These are phyloP conservation scores for Chloromonas sp. DNA, from an alignment of 163 green algal genomes.

Conservation along the genomic window DNA sequence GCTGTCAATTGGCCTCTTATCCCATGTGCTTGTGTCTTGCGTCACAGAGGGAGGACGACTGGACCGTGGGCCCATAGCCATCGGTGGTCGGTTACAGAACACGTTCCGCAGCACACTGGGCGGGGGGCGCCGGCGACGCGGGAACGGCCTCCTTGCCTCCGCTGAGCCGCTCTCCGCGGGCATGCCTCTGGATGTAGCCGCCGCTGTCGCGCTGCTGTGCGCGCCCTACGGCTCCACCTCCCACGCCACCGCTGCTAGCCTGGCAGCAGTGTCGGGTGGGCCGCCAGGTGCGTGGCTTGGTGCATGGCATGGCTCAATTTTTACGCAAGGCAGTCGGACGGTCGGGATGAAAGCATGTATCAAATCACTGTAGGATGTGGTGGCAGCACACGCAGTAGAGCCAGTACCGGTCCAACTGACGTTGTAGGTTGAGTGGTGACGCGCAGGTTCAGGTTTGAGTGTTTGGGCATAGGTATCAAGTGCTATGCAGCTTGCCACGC, in stretches of 20 bases:
- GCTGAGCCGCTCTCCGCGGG: no score
- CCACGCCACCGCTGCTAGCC: neutral
- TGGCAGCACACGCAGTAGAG: no score
- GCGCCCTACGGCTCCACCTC: constrained; percentile 1
- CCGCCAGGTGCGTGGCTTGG: neutral
- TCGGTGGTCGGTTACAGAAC: constrained; percentile 27
- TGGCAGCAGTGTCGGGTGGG: neutral
- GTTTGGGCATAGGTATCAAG: no score
- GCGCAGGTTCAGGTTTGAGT: no score
- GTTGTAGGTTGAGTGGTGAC: no score
- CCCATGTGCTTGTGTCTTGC: no score
- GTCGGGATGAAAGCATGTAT: neutral
- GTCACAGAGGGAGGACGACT: constrained; percentile 4
- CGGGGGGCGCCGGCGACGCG: neutral
- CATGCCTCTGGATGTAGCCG: constrained; percentile 7
- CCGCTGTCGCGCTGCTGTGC: neutral
- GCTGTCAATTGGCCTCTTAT: no score
- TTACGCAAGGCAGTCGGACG: neutral
- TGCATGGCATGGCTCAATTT: no score
- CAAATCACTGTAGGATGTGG: no score
- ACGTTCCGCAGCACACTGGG: constrained; percentile 10
- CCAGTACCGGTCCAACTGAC: no score
- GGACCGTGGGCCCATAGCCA: constrained; percentile 15
- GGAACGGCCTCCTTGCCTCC: neutral
- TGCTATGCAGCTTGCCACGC: no score